A percentile compares a stretch with the other conserved stretches of the same genome.
These are phyloP conservation scores for Daedaleopsis nitida DNA, from an alignment of 768 basidiomycete genomes.

Conservation along the genomic window DNA sequence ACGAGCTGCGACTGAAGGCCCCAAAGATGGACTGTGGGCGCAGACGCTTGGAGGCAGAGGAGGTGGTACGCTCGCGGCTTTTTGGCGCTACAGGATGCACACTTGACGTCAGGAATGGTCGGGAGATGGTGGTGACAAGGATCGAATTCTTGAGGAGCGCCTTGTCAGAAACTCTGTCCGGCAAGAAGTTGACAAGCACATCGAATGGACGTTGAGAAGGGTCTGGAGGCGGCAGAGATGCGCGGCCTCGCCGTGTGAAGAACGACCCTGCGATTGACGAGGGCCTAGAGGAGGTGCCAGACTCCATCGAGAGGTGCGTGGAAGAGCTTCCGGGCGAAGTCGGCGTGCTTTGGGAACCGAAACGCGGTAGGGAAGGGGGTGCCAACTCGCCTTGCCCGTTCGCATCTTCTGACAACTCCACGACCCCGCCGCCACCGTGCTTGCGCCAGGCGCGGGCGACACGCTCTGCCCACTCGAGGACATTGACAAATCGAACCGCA, in stretches of 20 bases:
- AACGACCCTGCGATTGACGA: constrained; percentile 6
- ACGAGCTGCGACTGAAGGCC: constrained; percentile 13
- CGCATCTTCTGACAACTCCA: constrained; percentile 28
- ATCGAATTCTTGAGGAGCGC: constrained; percentile 41
- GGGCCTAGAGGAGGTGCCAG: constrained; percentile 6
- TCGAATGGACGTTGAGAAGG: constrained; percentile 40
- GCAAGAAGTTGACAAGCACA: constrained; percentile 40
- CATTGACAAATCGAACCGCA: constrained; percentile 37
- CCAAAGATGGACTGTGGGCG: constrained; percentile 15
- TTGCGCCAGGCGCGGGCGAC: constrained; percentile 40
- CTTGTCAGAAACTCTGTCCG: constrained; percentile 32
- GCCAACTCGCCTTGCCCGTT: constrained; percentile 27
- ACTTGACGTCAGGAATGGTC: constrained; percentile 36
- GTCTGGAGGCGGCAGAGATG: constrained; percentile 29
- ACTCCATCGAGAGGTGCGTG: constrained; percentile 16
- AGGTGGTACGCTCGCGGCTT: background rate
- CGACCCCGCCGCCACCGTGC: constrained; percentile 29
- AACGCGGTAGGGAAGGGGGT: constrained; percentile 27
- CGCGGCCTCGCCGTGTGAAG: constrained; percentile 10
- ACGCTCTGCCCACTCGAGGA: constrained; percentile 44
- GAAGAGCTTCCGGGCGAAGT: constrained; percentile 25
- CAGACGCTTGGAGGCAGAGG: constrained; percentile 9
- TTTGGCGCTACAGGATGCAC: constrained; percentile 5
- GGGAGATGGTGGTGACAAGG: constrained; percentile 41
- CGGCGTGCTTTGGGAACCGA: constrained; percentile 26